Evolutionary conservation across 163 green algal genomes (phyloP), one percentile per base, ranked within the genome.

Genomic region (Dunaliella salina): DNA sequence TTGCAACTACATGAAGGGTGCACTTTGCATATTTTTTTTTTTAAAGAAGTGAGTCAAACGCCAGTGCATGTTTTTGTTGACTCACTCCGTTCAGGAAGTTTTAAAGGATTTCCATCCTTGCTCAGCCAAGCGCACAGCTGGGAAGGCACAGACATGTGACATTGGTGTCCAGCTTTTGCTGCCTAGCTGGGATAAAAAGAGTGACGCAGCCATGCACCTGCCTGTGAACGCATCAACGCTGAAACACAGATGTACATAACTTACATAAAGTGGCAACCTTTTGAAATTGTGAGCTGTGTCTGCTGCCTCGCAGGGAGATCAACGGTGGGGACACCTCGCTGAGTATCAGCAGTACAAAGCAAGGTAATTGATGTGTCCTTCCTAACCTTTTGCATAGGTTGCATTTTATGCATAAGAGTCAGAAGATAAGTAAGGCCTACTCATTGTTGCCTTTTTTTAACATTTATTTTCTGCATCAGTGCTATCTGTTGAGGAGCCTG

Each of bases 331-430:
- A 11, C 82, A 86, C 17, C 87, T 91, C 25, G 69, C 84, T 1
- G 91, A 85, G 24, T 95, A 94, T 83, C 86, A 93, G 83, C 90
- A 85, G 0, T 96, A 95, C 85, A 87, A 88, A 72, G 81, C 80
- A 8, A 81, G 40, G 40, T 50, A 50, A 50, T 15, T 15, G 40
- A 50, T 8, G 8, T 50, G 40, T 50, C 40, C 8, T 50, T 50
- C 8, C 4, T 50, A 50, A 50, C 40, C 40, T 50, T 50, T 8
- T 50, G 40, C 40, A 15, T 50, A 50, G 40, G 40, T 50, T 50
- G 40, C 40, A 50, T 8, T 50, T 3, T 50, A 50, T 50, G n/a
- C n/a, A 50, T 15, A 3, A 50, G 8, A 50, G 8, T 50, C 40
- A 50, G 40, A 8, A n/a, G 40, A 50, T 3, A 50, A 8, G 40